Base-by-base conservation (phyloP, 208 protist genomes). In the Wallacemonas sp. region DNA sequence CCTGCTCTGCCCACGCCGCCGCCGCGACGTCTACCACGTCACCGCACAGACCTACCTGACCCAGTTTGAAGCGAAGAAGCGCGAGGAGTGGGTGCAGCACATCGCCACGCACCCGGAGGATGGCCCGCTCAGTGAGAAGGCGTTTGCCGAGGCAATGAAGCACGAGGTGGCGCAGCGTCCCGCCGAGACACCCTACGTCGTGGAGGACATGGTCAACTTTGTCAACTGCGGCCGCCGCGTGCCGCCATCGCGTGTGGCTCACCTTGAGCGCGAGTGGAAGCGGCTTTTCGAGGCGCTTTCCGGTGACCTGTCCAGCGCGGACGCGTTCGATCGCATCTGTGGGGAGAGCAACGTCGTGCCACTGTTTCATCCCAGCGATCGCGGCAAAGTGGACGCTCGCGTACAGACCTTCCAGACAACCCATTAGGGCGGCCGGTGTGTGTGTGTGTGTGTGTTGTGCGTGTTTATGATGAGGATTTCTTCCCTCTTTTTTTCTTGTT, bases 201-300 rank as follows among this genome's bases (percentile, higher is more conserved):
- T 94, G 36, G 88, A 96, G 67, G 91, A 96, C 54, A 94, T 92
- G 68, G 91, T 93, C 26, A 96, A 94, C 61, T 93, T 90, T 58
- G 81, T 96, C 21, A 96, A 96, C 71, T 90, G 83, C 32, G 91
- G 87, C 0, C 83, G 91, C 2, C 81, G 91, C 30, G 88, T 90
- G 44, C 68, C 74, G 24, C 17, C 63, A 2, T 61, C 76, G 8
- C 69, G 87, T 0, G 74, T 81, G 41, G 56, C 63, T 5, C 87
- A 94, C 46, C 60, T 85, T 9, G 60, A 77, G 30, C 61, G 60
- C 36, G 88, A 94, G 70, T 85, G 92, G 39, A 68, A 64, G 29
- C 72, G 81, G 4, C 76, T 96, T 24, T 61, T 69, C 1, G 78
- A 84, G 23, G 39, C 79, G 55, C 71, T 94, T n/a, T 61, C 68